phyloP scores from a whole-genome alignment of 805 yeast genomes.

The Kodamaea restingae region DNA sequence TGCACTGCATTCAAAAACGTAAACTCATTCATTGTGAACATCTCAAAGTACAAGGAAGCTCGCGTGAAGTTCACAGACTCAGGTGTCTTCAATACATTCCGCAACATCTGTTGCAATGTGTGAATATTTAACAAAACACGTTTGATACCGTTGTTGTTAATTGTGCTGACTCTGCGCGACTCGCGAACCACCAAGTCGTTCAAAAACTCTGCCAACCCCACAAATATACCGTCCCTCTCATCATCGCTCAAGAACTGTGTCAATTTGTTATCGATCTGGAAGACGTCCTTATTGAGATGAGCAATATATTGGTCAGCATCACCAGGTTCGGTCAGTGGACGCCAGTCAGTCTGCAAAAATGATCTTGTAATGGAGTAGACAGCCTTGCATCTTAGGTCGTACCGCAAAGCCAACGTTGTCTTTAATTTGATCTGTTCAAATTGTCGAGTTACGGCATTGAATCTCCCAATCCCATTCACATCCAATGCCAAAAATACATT shows the following conservation, averaged over 20 bases:
- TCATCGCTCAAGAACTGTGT: constrained; percentile 27
- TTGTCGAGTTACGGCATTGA: constrained; percentile 31
- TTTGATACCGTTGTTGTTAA: constrained; percentile 58
- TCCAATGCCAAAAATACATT: constrained; percentile 33
- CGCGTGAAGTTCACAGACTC: constrained; percentile 50
- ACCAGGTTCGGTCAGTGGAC: constrained; percentile 49
- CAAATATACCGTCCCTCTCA: constrained; percentile 29
- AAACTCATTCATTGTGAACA: constrained; percentile 48
- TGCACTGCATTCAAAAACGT: constrained; percentile 41
- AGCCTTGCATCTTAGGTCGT: constrained; percentile 52
- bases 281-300: constrained; percentile 46
- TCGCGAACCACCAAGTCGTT: constrained; percentile 51
- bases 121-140: constrained; percentile 57
- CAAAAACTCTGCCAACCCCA: constrained; percentile 50
- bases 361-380: constrained; percentile 50
- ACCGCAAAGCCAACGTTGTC: constrained; percentile 48
- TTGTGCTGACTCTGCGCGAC: constrained; percentile 44
- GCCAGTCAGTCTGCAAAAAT: constrained; percentile 47
- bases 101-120: constrained; percentile 65
- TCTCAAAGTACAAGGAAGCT: constrained; percentile 53
- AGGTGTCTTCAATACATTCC: constrained; percentile 51
- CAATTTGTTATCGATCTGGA: constrained; percentile 42
- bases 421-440: constrained; percentile 35
- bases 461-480: constrained; percentile 27
- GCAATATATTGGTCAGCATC: constrained; percentile 57